Evolutionary conservation across 139 green algal species (phyloP).

Genomic region (Tetraselmis chui): DNA sequence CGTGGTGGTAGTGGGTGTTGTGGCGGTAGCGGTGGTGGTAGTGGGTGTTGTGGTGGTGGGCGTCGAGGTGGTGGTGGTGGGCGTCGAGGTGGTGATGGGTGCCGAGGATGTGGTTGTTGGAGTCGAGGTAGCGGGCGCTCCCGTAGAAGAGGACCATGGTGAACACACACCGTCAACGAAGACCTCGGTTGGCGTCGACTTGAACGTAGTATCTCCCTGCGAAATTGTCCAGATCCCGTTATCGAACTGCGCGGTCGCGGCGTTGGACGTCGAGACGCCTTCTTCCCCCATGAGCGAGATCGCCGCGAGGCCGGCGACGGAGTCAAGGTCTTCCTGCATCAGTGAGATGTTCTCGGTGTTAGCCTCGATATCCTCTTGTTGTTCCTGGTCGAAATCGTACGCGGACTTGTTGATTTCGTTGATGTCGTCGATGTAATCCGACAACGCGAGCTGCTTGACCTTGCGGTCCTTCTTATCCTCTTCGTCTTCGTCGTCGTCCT

Average conservation of each 20-base stretch:
- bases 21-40: no score
- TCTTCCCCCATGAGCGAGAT: neutral
- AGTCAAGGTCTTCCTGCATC: neutral
- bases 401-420: neutral
- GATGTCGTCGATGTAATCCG: neutral
- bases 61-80: no score
- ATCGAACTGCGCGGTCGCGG: neutral
- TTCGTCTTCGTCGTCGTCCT: neutral
- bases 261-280: neutral
- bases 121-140: no score
- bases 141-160: neutral
- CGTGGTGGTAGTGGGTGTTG: no score
- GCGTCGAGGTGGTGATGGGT: no score
- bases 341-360: neutral
- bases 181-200: neutral
- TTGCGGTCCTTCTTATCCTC: neutral
- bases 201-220: neutral
- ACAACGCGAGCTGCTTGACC: neutral
- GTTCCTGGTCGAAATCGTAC: neutral
- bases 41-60: no score
- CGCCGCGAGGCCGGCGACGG: neutral
- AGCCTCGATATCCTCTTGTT: neutral
- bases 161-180: neutral
- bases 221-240: neutral
- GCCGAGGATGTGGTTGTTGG: no score